These are phyloP conservation scores for Pyricularia pennisetigena DNA, from an alignment of 2,329 filamentous ascomycete genomes.

Conservation along the genomic window DNA sequence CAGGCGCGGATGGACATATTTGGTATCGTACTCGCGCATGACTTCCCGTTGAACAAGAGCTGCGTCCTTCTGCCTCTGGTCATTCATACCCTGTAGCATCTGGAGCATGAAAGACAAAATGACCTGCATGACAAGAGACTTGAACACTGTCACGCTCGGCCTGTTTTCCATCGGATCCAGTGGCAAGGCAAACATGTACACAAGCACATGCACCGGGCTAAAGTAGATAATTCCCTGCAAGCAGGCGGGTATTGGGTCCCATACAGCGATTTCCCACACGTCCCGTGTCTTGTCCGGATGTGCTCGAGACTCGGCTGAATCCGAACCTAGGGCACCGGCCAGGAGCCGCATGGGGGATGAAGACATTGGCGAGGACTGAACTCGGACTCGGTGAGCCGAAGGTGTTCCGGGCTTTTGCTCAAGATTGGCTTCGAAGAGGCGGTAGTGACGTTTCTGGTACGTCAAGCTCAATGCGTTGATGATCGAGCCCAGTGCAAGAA, in stretches of 20 bases:
- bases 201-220: conserved; percentile 83
- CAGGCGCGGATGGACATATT: conserved; percentile 86
- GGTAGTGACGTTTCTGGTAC: conserved; percentile 72
- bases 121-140: conserved; percentile 64
- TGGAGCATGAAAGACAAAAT: conserved; percentile 71
- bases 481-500: conserved; percentile 55
- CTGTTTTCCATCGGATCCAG: conserved; percentile 63
- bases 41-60: conserved; percentile 84
- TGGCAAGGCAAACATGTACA: conserved; percentile 84
- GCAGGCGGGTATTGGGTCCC: conserved; percentile 83
- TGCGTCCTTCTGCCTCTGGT: conserved; percentile 77
- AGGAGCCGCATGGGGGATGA: conserved; percentile 73
- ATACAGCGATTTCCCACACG: conserved; percentile 90
- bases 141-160: conserved; percentile 79
- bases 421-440: conserved; percentile 80
- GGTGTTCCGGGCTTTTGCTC: conserved; percentile 69
- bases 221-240: conserved; percentile 81
- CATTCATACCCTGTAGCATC: conserved; percentile 62
- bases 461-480: conserved; percentile 77
- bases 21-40: conserved; percentile 89
- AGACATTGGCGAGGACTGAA: conserved; percentile 67
- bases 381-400: conserved; percentile 78
- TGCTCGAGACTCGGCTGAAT: conserved; percentile 70
- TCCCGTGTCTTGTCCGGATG: conserved; percentile 75
- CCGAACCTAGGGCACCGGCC: conserved; percentile 53